These are phyloP conservation scores for Saitozyma podzolica DNA, from an alignment of 768 basidiomycete species.

Conservation along the genomic window DNA sequence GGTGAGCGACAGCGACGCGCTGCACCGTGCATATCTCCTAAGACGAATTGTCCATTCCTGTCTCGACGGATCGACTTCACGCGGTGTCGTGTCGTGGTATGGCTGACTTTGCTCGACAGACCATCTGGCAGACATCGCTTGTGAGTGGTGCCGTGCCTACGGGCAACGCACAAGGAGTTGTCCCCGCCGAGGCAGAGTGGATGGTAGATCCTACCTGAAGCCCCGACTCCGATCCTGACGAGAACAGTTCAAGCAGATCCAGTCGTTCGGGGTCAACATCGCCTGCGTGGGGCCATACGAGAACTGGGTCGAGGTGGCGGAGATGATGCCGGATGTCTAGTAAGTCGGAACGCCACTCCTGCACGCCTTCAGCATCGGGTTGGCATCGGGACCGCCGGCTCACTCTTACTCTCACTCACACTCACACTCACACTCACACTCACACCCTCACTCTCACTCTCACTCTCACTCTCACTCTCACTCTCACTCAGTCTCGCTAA, in stretches of 20 bases:
- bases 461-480: background rate
- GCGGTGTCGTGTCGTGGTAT: background rate
- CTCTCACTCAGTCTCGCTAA: background rate
- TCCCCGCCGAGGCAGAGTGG: slow-evolving; percentile 6
- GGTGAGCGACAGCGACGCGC: slow-evolving; percentile 4
- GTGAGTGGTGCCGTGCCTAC: slow-evolving; percentile 11
- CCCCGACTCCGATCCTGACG: background rate
- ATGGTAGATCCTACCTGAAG: background rate
- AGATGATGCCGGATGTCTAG: slow-evolving; percentile 50
- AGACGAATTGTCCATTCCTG: too few relatives aligned
- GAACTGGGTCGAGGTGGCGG: slow-evolving; percentile 41
- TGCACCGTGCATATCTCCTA: background rate
- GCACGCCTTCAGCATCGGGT: too few relatives aligned
- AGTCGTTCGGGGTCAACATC: slow-evolving; percentile 16
- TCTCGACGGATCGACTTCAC: too few relatives aligned
- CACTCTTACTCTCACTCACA: background rate
- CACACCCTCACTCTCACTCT: background rate
- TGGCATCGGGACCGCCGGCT: too few relatives aligned
- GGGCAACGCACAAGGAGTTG: background rate
- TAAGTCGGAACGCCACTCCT: slow-evolving; percentile 15
- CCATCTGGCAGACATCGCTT: slow-evolving; percentile 27
- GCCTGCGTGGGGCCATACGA: slow-evolving; percentile 35
- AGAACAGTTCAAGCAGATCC: slow-evolving; percentile 26
- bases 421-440: background rate
- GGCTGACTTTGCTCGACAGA: slow-evolving; percentile 4